These are phyloP conservation scores for Blastobotrys attinorum DNA, from an alignment of 805 yeast species.

Conservation along the genomic window DNA sequence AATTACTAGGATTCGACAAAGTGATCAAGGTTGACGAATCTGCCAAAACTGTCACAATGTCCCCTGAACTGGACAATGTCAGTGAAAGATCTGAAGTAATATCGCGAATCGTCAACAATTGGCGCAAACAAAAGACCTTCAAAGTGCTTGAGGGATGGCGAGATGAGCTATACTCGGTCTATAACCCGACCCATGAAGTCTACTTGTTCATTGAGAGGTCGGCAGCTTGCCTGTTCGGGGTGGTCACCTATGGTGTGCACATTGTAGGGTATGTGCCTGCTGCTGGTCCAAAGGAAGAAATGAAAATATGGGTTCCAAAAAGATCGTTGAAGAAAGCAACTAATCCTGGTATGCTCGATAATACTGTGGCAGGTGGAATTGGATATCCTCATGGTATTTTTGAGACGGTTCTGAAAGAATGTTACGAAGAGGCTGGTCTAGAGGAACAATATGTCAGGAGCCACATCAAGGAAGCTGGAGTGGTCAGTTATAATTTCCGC, in stretches of 20 bases:
- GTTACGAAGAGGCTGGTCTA: constrained; percentile 88
- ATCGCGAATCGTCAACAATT: constrained; percentile 16
- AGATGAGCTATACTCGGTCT: constrained; percentile 70
- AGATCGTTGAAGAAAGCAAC: constrained; percentile 74
- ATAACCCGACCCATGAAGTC: constrained; percentile 44
- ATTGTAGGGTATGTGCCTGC: constrained; percentile 68
- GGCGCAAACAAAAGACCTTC: constrained; percentile 21
- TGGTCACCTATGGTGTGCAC: constrained; percentile 86
- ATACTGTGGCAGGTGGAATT: constrained; percentile 92
- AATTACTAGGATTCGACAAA: constrained; percentile 11
- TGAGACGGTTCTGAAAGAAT: constrained; percentile 80
- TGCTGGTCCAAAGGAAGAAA: constrained; percentile 34
- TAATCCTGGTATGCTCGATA: constrained; percentile 85
- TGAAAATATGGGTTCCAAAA: constrained; percentile 67
- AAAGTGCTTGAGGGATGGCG: constrained; percentile 54
- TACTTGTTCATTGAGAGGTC: constrained; percentile 76
- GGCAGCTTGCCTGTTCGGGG: constrained; percentile 71
- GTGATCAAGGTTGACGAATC: constrained; percentile 22
- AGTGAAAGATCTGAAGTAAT: constrained; percentile 36
- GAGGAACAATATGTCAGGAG: constrained; percentile 39
- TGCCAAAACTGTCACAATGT: constrained; percentile 25
- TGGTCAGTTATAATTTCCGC: constrained; percentile 47
- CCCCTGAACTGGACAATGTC: constrained; percentile 28
- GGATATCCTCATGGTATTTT: constrained; percentile 69
- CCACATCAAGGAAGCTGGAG: constrained; percentile 49